Evolutionary conservation across 129 eudicot species (phyloP), one percentile per base, ranked within the genome.

Genomic region (Pseudognaphalium luteoalbum): DNA sequence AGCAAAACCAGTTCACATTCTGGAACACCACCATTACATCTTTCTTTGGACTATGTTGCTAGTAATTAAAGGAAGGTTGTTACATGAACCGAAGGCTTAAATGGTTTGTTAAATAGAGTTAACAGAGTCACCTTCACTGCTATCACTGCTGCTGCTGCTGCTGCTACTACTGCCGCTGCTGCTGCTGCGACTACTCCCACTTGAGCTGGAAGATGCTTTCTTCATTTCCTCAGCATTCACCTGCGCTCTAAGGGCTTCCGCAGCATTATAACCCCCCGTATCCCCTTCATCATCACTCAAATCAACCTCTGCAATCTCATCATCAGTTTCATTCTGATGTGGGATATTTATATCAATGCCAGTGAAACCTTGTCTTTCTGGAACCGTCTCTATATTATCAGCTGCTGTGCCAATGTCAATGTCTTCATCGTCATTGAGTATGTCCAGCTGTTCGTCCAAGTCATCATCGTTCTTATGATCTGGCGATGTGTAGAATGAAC

Each of bases 181-280:
- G 19, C 88, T 83, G 21, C 92, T 84, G 41, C 82, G 83, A n/a
- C 86, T 80, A 5, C 89, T 86, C 15, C 91, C 81, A 65, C 97
- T 88, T 4, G 92, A 86, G 83, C 96, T 95, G 2, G 99, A 89
- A 63, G 83, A 79, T 52, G 66, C 82, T 70, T 86, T 80, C 62
- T 75, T 86, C 50, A 81, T 78, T 37, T 52, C 98, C 73, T 84
- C 87, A 5, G 91, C 96, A 83, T 87, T 87, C 68, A 88, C 85
- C 78, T 95, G 97, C 37, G 96, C 99, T 79, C 90, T 81, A 9
- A 95, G 97, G n/a, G 92, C 97, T 87, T 91, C 96, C 25, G 97
- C 99, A 73, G 97, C 97, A 81, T 82, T 95, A 5, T 74, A 83
- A 6, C 89, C 54, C 2, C 54, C 93, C 66, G 79, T 83, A 7